phyloP scores from a whole-genome alignment of 352 stramenopile genomes.

The Thraustotheca clavata region DNA sequence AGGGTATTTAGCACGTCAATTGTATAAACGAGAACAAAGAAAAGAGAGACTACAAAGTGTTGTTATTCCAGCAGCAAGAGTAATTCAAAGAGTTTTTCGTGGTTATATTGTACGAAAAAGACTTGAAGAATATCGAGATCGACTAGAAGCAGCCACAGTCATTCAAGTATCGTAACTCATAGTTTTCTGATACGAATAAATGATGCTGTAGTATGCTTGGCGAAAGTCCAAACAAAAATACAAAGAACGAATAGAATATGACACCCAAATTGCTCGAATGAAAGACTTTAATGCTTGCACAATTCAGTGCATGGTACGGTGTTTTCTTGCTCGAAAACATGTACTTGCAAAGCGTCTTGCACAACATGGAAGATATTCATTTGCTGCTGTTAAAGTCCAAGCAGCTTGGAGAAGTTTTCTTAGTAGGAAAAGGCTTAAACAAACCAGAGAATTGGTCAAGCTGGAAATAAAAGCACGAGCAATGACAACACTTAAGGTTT shows the following conservation, averaged over 20 bases:
- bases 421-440: slow-evolving; percentile 42
- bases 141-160: slow-evolving; percentile 57
- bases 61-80: slow-evolving; percentile 34
- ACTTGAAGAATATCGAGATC: slow-evolving; percentile 44
- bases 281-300: slow-evolving; percentile 19
- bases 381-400: slow-evolving; percentile 53
- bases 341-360: slow-evolving; percentile 34
- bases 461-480: slow-evolving; percentile 52
- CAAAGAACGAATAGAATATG: background rate
- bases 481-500: slow-evolving; percentile 37
- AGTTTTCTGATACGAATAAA: background rate
- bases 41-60: slow-evolving; percentile 35
- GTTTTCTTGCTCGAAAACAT: slow-evolving; percentile 38
- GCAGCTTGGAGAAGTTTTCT: slow-evolving; percentile 59
- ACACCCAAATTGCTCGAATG: background rate
- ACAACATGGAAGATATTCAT: slow-evolving; percentile 37
- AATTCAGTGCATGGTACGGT: slow-evolving; percentile 57
- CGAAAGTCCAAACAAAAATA: background rate
- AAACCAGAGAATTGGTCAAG: slow-evolving; percentile 57
- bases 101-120: slow-evolving; percentile 45
- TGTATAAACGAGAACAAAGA: slow-evolving; percentile 38
- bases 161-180: slow-evolving; percentile 32
- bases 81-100: slow-evolving; percentile 65
- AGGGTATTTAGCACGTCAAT: slow-evolving; percentile 50
- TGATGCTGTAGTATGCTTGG: slow-evolving; percentile 10